Evolutionary conservation across 2,329 filamentous ascomycete species (phyloP).

Genomic region (Ilyonectria robusta): DNA sequence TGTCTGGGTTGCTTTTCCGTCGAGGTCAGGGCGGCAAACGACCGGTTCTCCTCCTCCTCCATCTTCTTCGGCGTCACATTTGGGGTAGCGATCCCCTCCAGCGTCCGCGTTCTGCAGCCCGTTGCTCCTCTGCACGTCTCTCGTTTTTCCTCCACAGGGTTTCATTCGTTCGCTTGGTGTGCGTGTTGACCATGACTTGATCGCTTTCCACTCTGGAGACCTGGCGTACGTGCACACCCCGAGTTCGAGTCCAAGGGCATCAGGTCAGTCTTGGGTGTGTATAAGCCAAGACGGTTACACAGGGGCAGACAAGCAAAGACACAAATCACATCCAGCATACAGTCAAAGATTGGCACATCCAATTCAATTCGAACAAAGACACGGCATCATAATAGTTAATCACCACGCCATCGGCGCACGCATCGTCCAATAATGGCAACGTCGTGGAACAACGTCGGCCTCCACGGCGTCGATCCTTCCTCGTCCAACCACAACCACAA

Average conservation of each 20-base stretch:
- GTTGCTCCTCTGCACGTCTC: background rate
- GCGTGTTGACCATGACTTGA: conserved; percentile 18
- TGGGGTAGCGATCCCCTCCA: background rate
- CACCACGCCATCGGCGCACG: background rate
- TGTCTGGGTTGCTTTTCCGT: background rate
- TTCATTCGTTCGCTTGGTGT: background rate
- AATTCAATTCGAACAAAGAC: background rate
- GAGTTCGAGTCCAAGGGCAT: background rate
- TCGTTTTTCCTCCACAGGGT: conserved; percentile 1
- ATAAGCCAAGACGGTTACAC: conserved; percentile 12
- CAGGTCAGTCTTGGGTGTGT: background rate
- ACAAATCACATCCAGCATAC: background rate
- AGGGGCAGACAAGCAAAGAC: background rate
- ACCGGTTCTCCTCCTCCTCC: background rate
- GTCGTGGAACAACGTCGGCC: conserved; percentile 31
- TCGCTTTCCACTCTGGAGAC: conserved; percentile 12
- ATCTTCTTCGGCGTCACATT: background rate
- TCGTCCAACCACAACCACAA: conserved; percentile 7
- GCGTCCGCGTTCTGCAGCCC: background rate
- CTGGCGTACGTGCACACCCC: background rate
- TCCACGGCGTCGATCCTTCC: conserved; percentile 30
- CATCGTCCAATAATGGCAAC: conserved; percentile 18
- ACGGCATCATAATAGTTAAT: background rate
- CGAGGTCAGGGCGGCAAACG: background rate
- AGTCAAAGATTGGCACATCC: background rate